Base-by-base conservation (phyloP, 1,284 basidiomycete genomes). In the Apiotrichum gracile region DNA sequence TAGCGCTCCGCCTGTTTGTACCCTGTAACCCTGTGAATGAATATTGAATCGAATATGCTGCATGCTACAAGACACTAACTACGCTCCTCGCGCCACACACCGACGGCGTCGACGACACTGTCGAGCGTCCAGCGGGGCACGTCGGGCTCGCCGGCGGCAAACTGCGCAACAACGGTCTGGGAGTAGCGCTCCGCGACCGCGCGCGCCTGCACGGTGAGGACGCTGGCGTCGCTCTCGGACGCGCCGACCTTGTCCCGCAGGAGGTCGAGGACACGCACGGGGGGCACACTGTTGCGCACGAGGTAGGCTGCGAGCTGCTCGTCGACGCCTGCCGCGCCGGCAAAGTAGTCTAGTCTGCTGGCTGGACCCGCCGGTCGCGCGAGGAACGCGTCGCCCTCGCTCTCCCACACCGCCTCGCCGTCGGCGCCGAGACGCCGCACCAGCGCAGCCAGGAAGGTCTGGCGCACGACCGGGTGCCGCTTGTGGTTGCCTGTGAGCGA, bases 401-500 rank as follows among this genome's bases (percentile, higher is more conserved):
- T 14, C 3, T 3, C 31, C 5, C 12, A 10, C 12, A 31, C 31
- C 9, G 31, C 4, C 31, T 31, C 31, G 31, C 16, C 9, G 31
- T 31, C 31, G 31, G 17, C 54, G 35, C 37, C 48, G 21, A 51
- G 24, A 4, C 17, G 34, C 7, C 54, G 54, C 22, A 37, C 33
- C 26, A 54, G 26, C 8, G 49, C 46, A 4, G 53, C 47, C 12
- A 73, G 33, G 54, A 71, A 70, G 8, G 61, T 61, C n/a, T 62
- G 61, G 42, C 71, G 55, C 14, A 71, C 33, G 17, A 67, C 50
- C 3, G 69, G 54, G n/a, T 60, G 55, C 22, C 62, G 49, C 21
- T 59, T 61, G n/a, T 71, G 68, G 5, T 33, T 19, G 21, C 33
- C 26, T 8, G 49, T 33, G 2, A 42, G n/a, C 3, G 52, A 44